These are phyloP conservation scores for Colletotrichum brevisporum DNA, from an alignment of 2,329 filamentous ascomycete species.

Conservation along the genomic window DNA sequence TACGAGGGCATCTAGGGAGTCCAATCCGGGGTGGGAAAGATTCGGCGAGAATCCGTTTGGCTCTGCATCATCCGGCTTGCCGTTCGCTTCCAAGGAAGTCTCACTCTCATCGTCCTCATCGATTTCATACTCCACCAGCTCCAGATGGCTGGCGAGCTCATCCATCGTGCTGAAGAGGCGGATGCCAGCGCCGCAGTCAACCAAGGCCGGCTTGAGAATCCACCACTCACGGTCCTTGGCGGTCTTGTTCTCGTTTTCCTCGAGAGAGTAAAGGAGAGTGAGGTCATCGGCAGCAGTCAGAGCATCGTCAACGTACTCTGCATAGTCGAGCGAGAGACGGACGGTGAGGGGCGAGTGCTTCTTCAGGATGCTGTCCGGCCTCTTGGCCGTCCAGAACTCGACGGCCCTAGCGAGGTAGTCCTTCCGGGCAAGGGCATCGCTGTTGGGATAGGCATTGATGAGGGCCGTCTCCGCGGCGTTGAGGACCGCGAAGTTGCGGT, in stretches of 20 bases:
- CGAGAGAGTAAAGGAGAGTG: slow-evolving; percentile 51
- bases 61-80: slow-evolving; percentile 8
- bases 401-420: slow-evolving; percentile 52
- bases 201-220: slow-evolving; percentile 56
- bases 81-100: slow-evolving; percentile 6
- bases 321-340: slow-evolving; percentile 53
- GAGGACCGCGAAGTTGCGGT: slow-evolving; percentile 50
- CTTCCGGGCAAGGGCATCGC: slow-evolving; percentile 55
- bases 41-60: slow-evolving; percentile 42
- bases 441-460: slow-evolving; percentile 57
- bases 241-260: slow-evolving; percentile 50
- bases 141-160: slow-evolving; percentile 52
- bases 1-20: slow-evolving; percentile 49
- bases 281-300: slow-evolving; percentile 54
- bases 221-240: slow-evolving; percentile 53
- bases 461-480: slow-evolving; percentile 49
- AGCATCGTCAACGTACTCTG: slow-evolving; percentile 55
- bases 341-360: slow-evolving; percentile 50
- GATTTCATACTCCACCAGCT: slow-evolving; percentile 52
- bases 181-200: slow-evolving; percentile 57
- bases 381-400: slow-evolving; percentile 54
- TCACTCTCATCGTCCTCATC: slow-evolving; percentile 48
- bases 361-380: slow-evolving; percentile 50
- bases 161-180: slow-evolving; percentile 55
- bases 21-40: slow-evolving; percentile 46